Percentiles rank a stretch among this genome's conserved stretches.
Conservation (phyloP, 177 flowering plant genomes). For the Tripterygium wilfordii region DNA sequence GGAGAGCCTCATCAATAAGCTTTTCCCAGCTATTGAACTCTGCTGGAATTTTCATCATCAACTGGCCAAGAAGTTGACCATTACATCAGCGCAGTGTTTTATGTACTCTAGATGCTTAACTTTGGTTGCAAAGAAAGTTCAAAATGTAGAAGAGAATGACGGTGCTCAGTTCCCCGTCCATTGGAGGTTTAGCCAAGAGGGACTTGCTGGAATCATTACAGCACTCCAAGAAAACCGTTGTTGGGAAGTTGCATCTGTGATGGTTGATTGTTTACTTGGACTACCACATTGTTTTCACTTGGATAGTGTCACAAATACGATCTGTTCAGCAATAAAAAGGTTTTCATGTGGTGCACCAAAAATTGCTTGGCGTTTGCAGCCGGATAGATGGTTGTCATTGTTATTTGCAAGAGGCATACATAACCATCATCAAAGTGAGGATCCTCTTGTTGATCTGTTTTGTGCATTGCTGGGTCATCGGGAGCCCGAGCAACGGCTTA, state of each 20-base stretch:
- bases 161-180: conserved; percentile 25
- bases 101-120: conserved; percentile 55
- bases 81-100: conserved; percentile 51
- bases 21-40: conserved; percentile 48
- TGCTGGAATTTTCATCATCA: conserved; percentile 80
- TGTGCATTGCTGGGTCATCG: conserved; percentile 57
- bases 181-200: conserved; percentile 57
- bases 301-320: conserved; percentile 36
- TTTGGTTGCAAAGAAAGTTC: conserved; percentile 25
- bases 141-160: conserved; percentile 20
- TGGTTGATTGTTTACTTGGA: conserved; percentile 68
- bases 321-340: conserved; percentile 55
- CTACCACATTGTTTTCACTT: conserved; percentile 43
- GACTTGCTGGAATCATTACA: conserved; percentile 36
- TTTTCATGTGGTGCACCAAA: conserved; percentile 62
- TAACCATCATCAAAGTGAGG: conserved; percentile 31
- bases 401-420: conserved; percentile 47
- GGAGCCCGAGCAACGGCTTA: conserved; percentile 80
- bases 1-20: conserved; percentile 46
- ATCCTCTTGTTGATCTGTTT: conserved; percentile 51
- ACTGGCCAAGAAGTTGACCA: conserved; percentile 49
- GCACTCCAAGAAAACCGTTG: conserved; percentile 49
- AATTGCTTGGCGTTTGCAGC: conserved; percentile 68
- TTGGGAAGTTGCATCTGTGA: conserved; percentile 75
- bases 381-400: conserved; percentile 65